These are phyloP conservation scores for Spiraea crenata DNA, from an alignment of 331 rosid genomes.

Conservation along the genomic window DNA sequence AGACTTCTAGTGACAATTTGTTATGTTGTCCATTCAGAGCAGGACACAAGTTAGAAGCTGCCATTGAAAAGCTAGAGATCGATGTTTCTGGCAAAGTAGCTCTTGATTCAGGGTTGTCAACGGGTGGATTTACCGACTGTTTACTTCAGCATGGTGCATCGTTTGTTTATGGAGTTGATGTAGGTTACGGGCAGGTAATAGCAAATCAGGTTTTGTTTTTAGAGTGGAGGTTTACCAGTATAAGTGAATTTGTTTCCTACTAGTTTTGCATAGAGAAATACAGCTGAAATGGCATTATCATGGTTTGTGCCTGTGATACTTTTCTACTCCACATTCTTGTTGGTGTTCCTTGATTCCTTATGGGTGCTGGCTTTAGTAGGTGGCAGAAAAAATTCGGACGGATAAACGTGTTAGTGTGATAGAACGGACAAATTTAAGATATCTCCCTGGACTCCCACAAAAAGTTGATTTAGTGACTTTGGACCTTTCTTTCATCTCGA, in stretches of 20 bases:
- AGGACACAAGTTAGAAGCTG: slow-evolving; percentile 95
- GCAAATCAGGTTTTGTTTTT: neutral
- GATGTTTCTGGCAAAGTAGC: slow-evolving; percentile 82
- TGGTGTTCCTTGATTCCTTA: slow-evolving; percentile 6
- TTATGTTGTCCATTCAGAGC: slow-evolving; percentile 50
- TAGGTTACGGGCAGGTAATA: slow-evolving; percentile 94
- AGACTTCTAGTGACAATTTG: slow-evolving; percentile 15
- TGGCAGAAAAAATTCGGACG: slow-evolving; percentile 77
- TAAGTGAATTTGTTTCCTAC: neutral
- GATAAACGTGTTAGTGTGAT: slow-evolving; percentile 81
- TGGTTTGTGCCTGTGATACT: neutral
- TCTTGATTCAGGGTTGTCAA: slow-evolving; percentile 94
- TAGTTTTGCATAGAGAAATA: neutral
- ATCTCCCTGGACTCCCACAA: slow-evolving; percentile 76
- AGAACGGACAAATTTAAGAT: slow-evolving; percentile 85
- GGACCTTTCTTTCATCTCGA: slow-evolving; percentile 94
- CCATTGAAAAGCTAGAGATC: slow-evolving; percentile 69
- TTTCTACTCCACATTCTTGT: neutral
- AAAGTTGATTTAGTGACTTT: slow-evolving; percentile 88
- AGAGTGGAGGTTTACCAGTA: neutral
- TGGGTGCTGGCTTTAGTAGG: slow-evolving; percentile 43
- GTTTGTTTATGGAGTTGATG: slow-evolving; percentile 88
- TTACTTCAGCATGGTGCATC: slow-evolving; percentile 91
- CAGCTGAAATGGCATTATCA: neutral
- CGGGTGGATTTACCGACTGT: slow-evolving; percentile 97